These are phyloP conservation scores for Silene latifolia DNA, from an alignment of 148 eudicot species.

Conservation along the genomic window DNA sequence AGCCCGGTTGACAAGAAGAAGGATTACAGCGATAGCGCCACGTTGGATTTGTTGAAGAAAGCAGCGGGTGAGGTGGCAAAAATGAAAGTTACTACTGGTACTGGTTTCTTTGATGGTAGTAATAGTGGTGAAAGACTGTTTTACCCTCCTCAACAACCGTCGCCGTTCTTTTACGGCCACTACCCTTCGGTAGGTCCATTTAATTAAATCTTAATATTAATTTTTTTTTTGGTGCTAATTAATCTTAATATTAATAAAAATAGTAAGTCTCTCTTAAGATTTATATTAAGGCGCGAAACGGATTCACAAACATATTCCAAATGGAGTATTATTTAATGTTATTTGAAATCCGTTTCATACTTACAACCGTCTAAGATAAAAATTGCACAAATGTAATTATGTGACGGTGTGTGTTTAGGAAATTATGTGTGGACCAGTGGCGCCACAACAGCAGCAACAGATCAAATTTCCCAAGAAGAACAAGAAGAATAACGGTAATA, in stretches of 20 bases:
- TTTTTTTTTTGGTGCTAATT: too few relatives aligned
- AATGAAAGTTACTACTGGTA: slow-evolving; percentile 24
- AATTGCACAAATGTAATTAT: too few relatives aligned
- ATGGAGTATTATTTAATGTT: too few relatives aligned
- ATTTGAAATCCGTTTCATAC: too few relatives aligned
- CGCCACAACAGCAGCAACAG: not conserved
- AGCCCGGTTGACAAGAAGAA: slow-evolving; percentile 15
- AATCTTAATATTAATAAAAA: too few relatives aligned
- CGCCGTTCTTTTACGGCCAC: not conserved
- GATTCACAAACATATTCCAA: too few relatives aligned
- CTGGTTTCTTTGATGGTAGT: slow-evolving; percentile 1
- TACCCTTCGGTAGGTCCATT: too few relatives aligned
- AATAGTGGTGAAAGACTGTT: slow-evolving; percentile 17
- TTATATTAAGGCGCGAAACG: too few relatives aligned
- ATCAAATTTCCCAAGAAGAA: slow-evolving; percentile 10
- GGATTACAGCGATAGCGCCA: slow-evolving; percentile 14
- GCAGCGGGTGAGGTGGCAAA: slow-evolving; percentile 62
- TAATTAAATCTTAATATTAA: too few relatives aligned
- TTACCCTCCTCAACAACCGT: slow-evolving; percentile 17
- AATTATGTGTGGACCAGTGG: slow-evolving; percentile 14
- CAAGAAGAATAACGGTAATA: not conserved
- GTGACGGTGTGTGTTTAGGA: not conserved
- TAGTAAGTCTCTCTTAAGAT: too few relatives aligned
- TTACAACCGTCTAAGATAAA: too few relatives aligned
- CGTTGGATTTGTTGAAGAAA: slow-evolving; percentile 41